phyloP scores from a whole-genome alignment of 177 flowering plant species.

The Tripterygium wilfordii region DNA sequence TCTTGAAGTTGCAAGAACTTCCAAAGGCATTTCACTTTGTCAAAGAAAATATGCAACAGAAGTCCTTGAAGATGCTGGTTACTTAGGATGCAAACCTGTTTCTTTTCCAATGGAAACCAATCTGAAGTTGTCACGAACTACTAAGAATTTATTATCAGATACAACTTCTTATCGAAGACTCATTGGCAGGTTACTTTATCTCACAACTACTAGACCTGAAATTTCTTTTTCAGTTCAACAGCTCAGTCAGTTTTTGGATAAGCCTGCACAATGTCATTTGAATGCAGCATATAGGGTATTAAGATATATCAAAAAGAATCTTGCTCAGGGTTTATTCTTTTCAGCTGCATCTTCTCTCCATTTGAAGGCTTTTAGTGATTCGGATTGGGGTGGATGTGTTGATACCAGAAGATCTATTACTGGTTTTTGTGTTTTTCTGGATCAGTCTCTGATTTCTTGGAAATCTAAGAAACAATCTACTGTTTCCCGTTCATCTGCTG shows the following conservation, averaged over 20 bases:
- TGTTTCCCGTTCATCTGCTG: slow-evolving; percentile 8
- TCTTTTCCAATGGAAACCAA: background rate
- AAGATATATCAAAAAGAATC: slow-evolving; percentile 3
- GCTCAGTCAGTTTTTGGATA: slow-evolving; percentile 12
- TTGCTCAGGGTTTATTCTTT: background rate
- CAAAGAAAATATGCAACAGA: slow-evolving; percentile 12
- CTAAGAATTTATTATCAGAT: slow-evolving; percentile 3
- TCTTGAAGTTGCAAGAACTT: background rate
- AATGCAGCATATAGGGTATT: slow-evolving; percentile 1
- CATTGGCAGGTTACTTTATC: slow-evolving; percentile 10
- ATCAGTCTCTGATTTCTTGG: slow-evolving; percentile 1
- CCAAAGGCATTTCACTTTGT: slow-evolving; percentile 1
- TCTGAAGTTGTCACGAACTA: background rate
- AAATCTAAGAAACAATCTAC: too few relatives aligned
- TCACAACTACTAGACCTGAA: slow-evolving; percentile 9
- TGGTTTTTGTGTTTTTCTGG: background rate
- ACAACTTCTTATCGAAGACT: slow-evolving; percentile 7
- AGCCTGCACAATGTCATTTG: slow-evolving; percentile 3
- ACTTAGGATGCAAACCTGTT: slow-evolving; percentile 1
- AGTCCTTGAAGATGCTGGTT: background rate
- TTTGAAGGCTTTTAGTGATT: slow-evolving; percentile 5
- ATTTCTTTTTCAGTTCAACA: slow-evolving; percentile 10
- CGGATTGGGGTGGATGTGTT: slow-evolving; percentile 10
- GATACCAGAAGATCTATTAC: background rate
- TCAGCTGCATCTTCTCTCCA: background rate